phyloP scores from a whole-genome alignment of 106 monocot genomes.

The Allium fistulosum region DNA sequence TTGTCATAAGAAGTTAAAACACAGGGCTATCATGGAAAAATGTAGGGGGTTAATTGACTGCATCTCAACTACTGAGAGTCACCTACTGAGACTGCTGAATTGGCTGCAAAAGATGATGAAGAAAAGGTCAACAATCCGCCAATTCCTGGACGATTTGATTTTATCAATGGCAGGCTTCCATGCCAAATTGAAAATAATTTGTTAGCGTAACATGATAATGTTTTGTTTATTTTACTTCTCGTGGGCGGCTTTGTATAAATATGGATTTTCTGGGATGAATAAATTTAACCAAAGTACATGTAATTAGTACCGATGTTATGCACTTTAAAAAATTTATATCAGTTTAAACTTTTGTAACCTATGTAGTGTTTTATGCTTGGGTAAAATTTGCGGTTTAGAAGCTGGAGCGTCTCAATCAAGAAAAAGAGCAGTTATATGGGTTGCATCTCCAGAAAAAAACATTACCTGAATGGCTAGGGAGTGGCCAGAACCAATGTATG shows the following conservation, averaged over 20 bases:
- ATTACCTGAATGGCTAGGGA: constrained; percentile 95
- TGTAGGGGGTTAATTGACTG: constrained; percentile 94
- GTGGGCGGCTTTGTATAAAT: constrained; percentile 5
- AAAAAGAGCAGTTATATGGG: constrained; percentile 97
- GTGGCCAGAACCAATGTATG: too few relatives aligned
- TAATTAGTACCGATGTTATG: too few relatives aligned
- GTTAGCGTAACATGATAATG: too few relatives aligned
- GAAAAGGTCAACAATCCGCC: constrained; percentile 75
- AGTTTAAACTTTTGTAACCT: too few relatives aligned
- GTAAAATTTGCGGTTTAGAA: constrained; percentile 93
- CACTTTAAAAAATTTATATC: too few relatives aligned
- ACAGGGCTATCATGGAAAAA: constrained; percentile 91
- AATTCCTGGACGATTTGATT: constrained; percentile 94
- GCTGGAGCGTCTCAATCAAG: constrained; percentile 97
- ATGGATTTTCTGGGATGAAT: constrained; percentile 99
- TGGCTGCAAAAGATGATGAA: constrained; percentile 42
- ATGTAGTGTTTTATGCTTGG: too few relatives aligned
- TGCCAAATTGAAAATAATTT: too few relatives aligned
- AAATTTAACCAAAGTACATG: constrained; percentile 87
- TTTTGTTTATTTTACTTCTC: too few relatives aligned
- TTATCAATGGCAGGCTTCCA: constrained; percentile 98
- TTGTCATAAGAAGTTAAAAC: too few relatives aligned
- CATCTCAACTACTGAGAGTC: constrained; percentile 70
- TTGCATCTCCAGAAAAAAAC: constrained; percentile 83
- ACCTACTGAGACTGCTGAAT: constrained; percentile 84